A percentile compares a stretch with the other conserved stretches of the same genome.
These are phyloP conservation scores for Cenchrus americanus DNA, from an alignment of 176 grass and related monocot species.

Conservation along the genomic window DNA sequence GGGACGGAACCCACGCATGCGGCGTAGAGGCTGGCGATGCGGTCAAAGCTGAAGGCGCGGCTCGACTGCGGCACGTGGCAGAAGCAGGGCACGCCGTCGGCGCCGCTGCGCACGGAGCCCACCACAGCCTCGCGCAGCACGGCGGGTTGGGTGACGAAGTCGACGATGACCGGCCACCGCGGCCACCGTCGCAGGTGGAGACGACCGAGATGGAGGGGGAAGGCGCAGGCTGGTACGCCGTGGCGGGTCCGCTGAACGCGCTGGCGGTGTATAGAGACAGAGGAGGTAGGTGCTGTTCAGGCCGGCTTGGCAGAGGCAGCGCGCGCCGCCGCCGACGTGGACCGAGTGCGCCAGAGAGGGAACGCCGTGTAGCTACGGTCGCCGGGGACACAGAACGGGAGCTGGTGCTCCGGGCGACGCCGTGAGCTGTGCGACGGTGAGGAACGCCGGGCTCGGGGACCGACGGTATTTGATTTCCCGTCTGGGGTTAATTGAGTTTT, in stretches of 20 bases:
- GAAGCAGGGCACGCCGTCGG: neutral
- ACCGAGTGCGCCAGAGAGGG: neutral
- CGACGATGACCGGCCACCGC: neutral
- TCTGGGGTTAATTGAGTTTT: no score
- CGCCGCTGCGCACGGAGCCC: neutral
- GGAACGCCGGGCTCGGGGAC: no score
- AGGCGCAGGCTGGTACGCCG: no score
- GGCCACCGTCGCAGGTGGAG: neutral
- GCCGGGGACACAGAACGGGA: no score
- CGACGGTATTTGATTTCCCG: no score
- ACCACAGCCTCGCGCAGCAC: neutral
- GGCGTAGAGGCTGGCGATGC: neutral
- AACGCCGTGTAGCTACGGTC: no score
- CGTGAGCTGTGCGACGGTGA: no score
- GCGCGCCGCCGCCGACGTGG: neutral
- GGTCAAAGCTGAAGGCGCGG: no score
- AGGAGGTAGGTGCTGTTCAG: neutral
- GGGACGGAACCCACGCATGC: neutral
- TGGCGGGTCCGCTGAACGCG: no score
- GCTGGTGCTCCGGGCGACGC: no score
- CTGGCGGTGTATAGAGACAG: neutral
- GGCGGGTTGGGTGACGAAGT: neutral
- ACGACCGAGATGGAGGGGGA: no score
- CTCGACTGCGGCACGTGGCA: neutral
- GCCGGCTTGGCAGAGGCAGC: neutral